Evolutionary conservation across 495 filamentous ascomycete genomes (phyloP), one percentile per base, ranked within the genome.

Genomic region (Collariella sp.): DNA sequence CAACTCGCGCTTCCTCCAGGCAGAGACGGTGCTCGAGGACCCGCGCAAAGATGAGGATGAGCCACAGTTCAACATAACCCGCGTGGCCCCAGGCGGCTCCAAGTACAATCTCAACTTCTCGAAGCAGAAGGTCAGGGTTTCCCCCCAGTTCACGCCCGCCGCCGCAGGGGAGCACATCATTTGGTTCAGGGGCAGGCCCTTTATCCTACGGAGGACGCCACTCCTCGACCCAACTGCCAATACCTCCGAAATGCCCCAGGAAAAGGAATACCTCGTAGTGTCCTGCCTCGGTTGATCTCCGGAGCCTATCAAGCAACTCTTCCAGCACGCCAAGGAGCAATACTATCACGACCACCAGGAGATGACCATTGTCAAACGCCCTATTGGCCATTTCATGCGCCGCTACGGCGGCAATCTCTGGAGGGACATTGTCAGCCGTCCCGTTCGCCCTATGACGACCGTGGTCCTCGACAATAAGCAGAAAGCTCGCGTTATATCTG

Each of bases 381-480:
- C 77, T 5, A 54, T 55, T 0, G 69, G 63, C 29, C 51, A 55
- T 6, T 52, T 67, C 61, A 53, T 61, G 26, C 61, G 70, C 1
- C 58, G 63, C 7, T 70, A 59, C 44, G 63, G 70, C 2, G 65
- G 75, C 1, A 70, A 72, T 55, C 67, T 63, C 52, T 93, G 88
- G 88, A 61, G 71, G 22, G 76, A 79, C 52, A 83, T 84, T 19
- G 83, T 85, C 52, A 77, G 79, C 34, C 69, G 87, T n/a, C 80
- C 86, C 0, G 83, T 85, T 0, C 73, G 90, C 22, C 84, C 91
- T 2, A 82, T 96, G 72, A 78, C 80, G 4, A 95, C 91, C 0
- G 91, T 96, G 0, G 83, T 91, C 2, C 72, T 96, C 13, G 90
- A 95, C 55, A 74, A 79, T 20, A 63, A 72, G 31, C 81, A 88